These are phyloP conservation scores for Corymbia citriodora DNA, from an alignment of 441 rosid genomes.

Conservation along the genomic window DNA sequence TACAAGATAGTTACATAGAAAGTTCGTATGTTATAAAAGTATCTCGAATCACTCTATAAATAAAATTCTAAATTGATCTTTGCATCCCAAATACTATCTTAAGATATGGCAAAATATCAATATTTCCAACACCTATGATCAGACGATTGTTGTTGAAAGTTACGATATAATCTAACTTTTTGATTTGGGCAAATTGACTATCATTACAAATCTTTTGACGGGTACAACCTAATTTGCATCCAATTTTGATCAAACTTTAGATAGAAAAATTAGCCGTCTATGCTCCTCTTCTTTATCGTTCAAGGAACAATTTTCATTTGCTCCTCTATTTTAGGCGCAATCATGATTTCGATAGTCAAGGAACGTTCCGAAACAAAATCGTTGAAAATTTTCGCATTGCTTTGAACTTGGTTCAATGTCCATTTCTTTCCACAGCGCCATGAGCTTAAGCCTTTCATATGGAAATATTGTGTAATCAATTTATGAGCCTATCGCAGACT, in stretches of 20 bases:
- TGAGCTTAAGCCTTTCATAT: not conserved
- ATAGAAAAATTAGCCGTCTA: not conserved
- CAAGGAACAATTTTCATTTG: not conserved
- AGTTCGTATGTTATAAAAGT: not conserved
- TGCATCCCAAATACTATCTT: not conserved
- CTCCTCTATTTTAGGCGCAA: not conserved
- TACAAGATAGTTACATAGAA: not conserved
- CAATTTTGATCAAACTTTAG: not conserved
- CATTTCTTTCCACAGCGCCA: not conserved
- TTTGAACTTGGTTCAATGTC: not conserved
- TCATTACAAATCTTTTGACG: not conserved
- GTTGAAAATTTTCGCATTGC: not conserved
- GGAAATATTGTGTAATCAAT: too few species aligned
- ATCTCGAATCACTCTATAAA: not conserved
- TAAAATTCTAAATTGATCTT: not conserved
- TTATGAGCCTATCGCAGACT: not conserved
- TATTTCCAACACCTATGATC: not conserved
- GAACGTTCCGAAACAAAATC: not conserved
- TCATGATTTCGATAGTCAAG: too few species aligned
- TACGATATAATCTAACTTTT: rapidly evolving
- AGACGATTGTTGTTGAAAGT: rapidly evolving
- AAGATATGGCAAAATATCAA: not conserved
- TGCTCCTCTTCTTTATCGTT: not conserved
- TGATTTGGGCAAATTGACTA: not conserved
- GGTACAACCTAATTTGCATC: not conserved